Conservation (phyloP, 768 basidiomycete species). For the Lactarius vividus region DNA sequence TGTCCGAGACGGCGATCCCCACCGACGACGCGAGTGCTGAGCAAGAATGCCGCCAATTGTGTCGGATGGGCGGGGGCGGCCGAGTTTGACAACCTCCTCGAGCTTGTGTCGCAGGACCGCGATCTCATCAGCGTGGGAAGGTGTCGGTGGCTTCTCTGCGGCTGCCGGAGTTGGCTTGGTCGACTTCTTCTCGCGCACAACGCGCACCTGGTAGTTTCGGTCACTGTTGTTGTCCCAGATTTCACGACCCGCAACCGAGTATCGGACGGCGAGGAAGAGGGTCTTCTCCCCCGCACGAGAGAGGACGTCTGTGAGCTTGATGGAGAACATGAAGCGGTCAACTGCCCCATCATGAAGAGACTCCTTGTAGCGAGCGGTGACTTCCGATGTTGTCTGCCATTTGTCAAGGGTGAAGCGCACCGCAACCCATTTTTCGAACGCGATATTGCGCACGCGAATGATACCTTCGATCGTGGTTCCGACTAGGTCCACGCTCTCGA, state of each 20-base stretch:
- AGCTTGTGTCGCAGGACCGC: constrained; percentile 63
- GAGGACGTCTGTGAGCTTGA: constrained; percentile 77
- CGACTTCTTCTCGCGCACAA: constrained; percentile 41
- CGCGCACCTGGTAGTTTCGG: constrained; percentile 74
- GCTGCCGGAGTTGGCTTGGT: constrained; percentile 33
- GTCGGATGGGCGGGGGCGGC: constrained; percentile 20
- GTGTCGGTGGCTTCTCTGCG: background rate
- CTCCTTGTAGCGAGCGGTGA: constrained; percentile 69
- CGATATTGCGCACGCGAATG: constrained; percentile 78
- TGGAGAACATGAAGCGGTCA: constrained; percentile 76
- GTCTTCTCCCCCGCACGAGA: constrained; percentile 79
- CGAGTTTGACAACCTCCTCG: constrained; percentile 53
- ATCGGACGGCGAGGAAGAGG: constrained; percentile 75
- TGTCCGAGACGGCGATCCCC: constrained; percentile 24
- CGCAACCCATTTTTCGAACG: constrained; percentile 83
- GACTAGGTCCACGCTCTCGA: constrained; percentile 56
- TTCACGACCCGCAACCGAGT: constrained; percentile 66
- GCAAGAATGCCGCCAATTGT: constrained; percentile 39
- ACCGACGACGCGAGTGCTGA: constrained; percentile 26
- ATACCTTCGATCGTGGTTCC: constrained; percentile 61
- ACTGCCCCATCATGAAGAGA: constrained; percentile 39
- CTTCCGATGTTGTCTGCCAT: constrained; percentile 97
- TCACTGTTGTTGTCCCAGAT: constrained; percentile 92
- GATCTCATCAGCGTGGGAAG: constrained; percentile 41
- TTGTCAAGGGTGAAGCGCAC: constrained; percentile 90